Conservation (phyloP, 805 yeast genomes). For the Martiniozyma abietophila region DNA sequence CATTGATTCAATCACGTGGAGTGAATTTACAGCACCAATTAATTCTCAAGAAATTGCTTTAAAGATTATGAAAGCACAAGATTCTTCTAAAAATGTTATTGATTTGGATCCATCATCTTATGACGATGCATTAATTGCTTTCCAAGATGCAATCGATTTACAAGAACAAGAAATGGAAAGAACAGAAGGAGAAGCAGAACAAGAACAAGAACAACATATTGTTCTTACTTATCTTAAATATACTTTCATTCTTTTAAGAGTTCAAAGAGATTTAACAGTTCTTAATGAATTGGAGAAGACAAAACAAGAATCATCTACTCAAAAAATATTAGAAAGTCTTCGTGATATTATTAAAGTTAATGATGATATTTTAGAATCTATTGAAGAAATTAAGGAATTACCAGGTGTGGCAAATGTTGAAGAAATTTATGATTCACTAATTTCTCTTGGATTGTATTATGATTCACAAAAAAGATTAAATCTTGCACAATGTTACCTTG, state of each 20-base stretch:
- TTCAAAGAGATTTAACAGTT: constrained; percentile 60
- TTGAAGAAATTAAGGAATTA: constrained; percentile 57
- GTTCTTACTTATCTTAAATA: constrained; percentile 68
- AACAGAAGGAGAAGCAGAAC: constrained; percentile 36
- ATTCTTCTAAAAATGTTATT: constrained; percentile 24
- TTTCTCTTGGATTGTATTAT: constrained; percentile 39
- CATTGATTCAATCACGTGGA: constrained; percentile 36
- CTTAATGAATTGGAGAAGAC: constrained; percentile 21
- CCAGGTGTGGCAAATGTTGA: constrained; percentile 93
- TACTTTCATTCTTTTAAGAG: constrained; percentile 51
- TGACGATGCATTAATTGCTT: constrained; percentile 48
- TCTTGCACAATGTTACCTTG: constrained; percentile 37
- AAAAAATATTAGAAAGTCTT: constrained; percentile 22
- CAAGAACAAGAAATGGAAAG: constrained; percentile 50
- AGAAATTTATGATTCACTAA: constrained; percentile 46
- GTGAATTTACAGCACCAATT: constrained; percentile 48
- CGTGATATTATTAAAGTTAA: constrained; percentile 41
- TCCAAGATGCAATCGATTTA: constrained; percentile 60
- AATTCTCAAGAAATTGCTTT: constrained; percentile 66
- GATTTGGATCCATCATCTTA: constrained; percentile 36
- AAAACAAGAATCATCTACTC: constrained; percentile 16
- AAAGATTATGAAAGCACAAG: constrained; percentile 35
- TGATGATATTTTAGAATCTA: constrained; percentile 41
- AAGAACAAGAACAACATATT: constrained; percentile 64
- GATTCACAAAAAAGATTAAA: constrained; percentile 32